A percentile compares a stretch with the other conserved stretches of the same genome.
Evolutionary conservation across 1,139 yeast genomes (phyloP).

Genomic region (Geotrichum histeridarum): DNA sequence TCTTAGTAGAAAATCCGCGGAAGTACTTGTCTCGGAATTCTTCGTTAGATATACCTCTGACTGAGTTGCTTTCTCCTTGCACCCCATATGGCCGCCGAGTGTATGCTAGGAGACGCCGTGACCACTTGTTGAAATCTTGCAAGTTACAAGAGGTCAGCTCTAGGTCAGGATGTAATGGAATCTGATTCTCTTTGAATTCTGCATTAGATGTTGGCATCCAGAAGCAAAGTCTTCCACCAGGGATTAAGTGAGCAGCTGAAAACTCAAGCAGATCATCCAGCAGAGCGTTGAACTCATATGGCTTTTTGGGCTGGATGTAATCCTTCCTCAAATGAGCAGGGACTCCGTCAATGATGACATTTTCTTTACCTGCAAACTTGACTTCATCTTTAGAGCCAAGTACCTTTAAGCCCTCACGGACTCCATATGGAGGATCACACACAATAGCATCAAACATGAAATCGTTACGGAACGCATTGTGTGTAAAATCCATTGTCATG

Average conservation of each 20-base stretch:
- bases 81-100: constrained; percentile 58
- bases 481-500: constrained; percentile 90
- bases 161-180: constrained; percentile 73
- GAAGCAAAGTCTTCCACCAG: constrained; percentile 76
- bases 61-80: constrained; percentile 52
- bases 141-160: constrained; percentile 70
- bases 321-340: constrained; percentile 73
- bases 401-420: constrained; percentile 89
- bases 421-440: constrained; percentile 98
- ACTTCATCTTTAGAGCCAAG: constrained; percentile 74
- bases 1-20: constrained; percentile 48
- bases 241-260: constrained; percentile 64
- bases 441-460: constrained; percentile 72
- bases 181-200: constrained; percentile 60
- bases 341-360: constrained; percentile 66
- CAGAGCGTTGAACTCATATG: constrained; percentile 71
- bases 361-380: constrained; percentile 61
- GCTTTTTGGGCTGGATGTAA: constrained; percentile 88
- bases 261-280: constrained; percentile 71
- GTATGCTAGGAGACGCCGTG: constrained; percentile 77
- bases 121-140: constrained; percentile 90
- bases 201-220: constrained; percentile 99
- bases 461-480: constrained; percentile 66
- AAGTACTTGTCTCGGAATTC: constrained; percentile 79
- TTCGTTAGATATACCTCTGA: constrained; percentile 41